Evolutionary conservation across 495 filamentous ascomycete genomes (phyloP), one percentile per base, ranked within the genome.

Genomic region (Chaetomidium leptoderma): DNA sequence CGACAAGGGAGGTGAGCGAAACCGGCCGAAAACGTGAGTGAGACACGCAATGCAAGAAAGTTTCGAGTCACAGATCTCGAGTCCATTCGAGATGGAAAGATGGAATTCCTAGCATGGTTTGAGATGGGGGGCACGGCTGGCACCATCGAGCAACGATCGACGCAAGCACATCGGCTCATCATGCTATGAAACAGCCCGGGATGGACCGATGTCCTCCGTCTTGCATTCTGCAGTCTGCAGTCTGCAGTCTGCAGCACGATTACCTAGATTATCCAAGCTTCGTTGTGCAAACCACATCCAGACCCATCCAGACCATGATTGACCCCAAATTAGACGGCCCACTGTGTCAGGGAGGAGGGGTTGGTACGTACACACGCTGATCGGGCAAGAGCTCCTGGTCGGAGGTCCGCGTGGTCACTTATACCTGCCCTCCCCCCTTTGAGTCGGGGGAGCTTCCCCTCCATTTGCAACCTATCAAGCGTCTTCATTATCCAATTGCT

Each of bases 361-460:
- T 13, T 39, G 37, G 17, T n/a, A 27, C 27, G 44, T 33, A 47
- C n/a, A n/a, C n/a, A 11, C 40, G 57, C 49, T 40, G 57, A 47
- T 59, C 42, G 43, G 57, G 49, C 42, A 44, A 19, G 33, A 54
- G 52, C 37, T 51, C 43, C 36, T 26, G 48, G 42, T 40, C 50
- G 61, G 64, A 59, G 43, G 57, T 61, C 64, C 64, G 64, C 47
- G 50, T 50, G 26, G 29, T 48, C 39, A 60, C 50, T 63, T 66
- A 66, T 66, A 63, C 62, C 58, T 33, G 50, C 37, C 42, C 27
- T 39, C 16, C 44, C 48, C 58, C 54, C 16, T 8, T 61, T 37
- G 54, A 53, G 19, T 53, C 54, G 27, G 24, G 10, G 30, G 16
- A 39, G 36, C 47, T 30, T n/a, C 55, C 35, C 45, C 24, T 56